Conservation (phyloP, 169 alveolate species). For the Plasmodium vivax region DNA sequence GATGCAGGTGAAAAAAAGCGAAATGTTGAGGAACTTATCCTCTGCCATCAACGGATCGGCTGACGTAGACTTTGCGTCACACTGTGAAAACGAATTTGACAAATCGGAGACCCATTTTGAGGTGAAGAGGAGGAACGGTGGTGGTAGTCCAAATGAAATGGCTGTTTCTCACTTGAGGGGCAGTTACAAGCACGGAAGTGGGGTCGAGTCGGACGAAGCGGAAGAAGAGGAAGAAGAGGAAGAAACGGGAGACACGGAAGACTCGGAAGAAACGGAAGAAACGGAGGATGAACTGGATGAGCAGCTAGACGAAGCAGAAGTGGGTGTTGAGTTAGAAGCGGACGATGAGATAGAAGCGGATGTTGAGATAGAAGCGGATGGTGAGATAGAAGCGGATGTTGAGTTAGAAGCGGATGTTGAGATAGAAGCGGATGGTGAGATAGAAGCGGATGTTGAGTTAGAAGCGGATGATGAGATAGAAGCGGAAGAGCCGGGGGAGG, state of each 20-base stretch:
- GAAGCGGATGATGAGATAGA: not conserved
- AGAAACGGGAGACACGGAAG: not conserved
- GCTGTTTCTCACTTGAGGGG: not conserved
- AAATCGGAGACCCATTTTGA: conserved; percentile 4
- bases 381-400: not conserved
- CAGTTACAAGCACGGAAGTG: not conserved
- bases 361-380: not conserved
- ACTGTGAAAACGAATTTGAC: conserved; percentile 1
- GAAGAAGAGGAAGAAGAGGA: not conserved
- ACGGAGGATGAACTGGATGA: not conserved
- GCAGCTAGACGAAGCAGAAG: not conserved
- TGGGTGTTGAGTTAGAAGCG: conserved; percentile 7
- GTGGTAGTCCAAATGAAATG: not conserved
- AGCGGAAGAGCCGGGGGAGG: not conserved
- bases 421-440: not conserved
- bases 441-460: not conserved
- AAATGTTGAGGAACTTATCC: conserved; percentile 15
- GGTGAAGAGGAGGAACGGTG: not conserved
- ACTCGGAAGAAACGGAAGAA: not conserved
- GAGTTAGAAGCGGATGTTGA: not conserved
- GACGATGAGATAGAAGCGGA: not conserved
- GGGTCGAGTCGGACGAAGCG: not conserved
- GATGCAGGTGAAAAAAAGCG: conserved; percentile 7
- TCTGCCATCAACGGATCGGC: conserved; percentile 21
- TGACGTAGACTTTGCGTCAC: not conserved